Conservation (phyloP, 169 alveolate species). For the Plasmodium reichenowi region DNA sequence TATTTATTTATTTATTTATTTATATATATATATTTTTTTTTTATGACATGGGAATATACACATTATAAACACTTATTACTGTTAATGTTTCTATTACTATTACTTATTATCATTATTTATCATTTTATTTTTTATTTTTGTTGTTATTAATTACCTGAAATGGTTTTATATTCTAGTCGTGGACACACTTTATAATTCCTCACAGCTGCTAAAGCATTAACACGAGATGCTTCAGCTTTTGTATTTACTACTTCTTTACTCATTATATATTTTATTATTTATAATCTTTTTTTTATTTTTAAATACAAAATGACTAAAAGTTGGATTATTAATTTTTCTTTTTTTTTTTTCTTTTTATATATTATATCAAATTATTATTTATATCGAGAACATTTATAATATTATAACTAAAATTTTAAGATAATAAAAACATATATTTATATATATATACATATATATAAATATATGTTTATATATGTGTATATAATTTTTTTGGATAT, state of each 20-base stretch:
- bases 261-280: conserved; percentile 10
- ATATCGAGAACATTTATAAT: too few relatives aligned
- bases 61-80: neutral
- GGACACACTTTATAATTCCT: conserved; percentile 95
- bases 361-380: neutral
- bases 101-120: neutral
- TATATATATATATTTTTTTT: too few relatives aligned
- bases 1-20: neutral
- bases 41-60: too few relatives aligned
- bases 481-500: too few relatives aligned
- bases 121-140: neutral
- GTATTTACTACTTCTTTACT: conserved; percentile 77
- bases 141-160: conserved; percentile 79
- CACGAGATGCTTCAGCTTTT: conserved; percentile 84
- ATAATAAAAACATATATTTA: too few relatives aligned
- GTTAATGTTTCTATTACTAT: neutral
- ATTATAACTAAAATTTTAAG: too few relatives aligned
- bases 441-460: too few relatives aligned
- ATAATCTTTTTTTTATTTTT: too few relatives aligned
- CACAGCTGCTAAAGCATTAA: conserved; percentile 93
- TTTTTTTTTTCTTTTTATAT: conserved; percentile 3
- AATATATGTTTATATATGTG: too few relatives aligned
- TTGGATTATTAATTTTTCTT: neutral
- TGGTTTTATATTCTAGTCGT: conserved; percentile 97
- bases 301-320: too few relatives aligned